Evolutionary conservation across 1,284 basidiomycete genomes (phyloP).

Genomic region (Moesziomyces parantarcticus): DNA sequence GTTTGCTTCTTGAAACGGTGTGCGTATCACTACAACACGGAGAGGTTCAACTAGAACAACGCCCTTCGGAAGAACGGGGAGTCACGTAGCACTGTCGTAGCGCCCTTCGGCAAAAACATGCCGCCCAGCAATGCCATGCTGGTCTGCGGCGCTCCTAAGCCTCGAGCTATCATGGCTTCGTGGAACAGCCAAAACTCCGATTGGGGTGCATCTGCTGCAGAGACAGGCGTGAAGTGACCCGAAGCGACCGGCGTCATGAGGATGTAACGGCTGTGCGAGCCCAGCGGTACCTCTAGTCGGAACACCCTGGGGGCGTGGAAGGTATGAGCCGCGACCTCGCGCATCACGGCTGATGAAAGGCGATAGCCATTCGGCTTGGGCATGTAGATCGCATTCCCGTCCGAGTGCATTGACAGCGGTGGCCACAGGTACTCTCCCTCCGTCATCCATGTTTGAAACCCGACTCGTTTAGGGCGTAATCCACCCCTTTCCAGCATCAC

Average conservation of each 20-base stretch:
- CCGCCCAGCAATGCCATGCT: constrained; percentile 6
- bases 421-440: constrained; percentile 16
- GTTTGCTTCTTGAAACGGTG: no score
- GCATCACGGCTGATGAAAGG: background rate
- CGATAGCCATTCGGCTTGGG: background rate
- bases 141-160: background rate
- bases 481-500: background rate
- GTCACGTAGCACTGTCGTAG: background rate
- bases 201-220: background rate
- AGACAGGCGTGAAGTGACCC: background rate
- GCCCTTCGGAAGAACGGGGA: background rate
- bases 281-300: background rate
- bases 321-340: background rate
- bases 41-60: background rate
- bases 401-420: background rate
- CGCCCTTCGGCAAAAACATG: constrained; percentile 8
- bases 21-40: no score
- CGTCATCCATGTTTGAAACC: background rate
- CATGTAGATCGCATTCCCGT: background rate
- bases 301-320: background rate
- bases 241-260: background rate
- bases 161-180: background rate
- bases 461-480: background rate
- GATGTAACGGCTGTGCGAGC: background rate
- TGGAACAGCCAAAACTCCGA: constrained; percentile 4